Conservation (phyloP, 345 rosid genomes). For the Hypericum perforatum region DNA sequence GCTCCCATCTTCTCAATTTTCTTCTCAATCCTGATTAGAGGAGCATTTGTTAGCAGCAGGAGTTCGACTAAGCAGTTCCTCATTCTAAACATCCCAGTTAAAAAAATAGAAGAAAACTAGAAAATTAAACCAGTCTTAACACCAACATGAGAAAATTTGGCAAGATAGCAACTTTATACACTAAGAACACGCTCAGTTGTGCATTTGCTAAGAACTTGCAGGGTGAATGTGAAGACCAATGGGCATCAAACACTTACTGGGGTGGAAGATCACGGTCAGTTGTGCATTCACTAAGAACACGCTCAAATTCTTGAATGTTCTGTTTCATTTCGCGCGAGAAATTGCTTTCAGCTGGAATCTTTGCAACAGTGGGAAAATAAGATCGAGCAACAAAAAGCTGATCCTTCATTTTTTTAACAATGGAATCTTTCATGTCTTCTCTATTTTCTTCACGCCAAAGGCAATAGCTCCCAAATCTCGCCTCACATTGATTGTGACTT, state of each 20-base stretch:
- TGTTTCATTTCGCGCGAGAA: conserved; percentile 72
- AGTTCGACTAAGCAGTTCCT: neutral
- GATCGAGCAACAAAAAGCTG: conserved; percentile 88
- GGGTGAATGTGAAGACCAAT: neutral
- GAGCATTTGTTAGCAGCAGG: neutral
- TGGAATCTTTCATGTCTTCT: conserved; percentile 69
- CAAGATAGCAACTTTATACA: no score
- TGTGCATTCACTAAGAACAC: conserved; percentile 74
- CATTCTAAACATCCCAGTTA: no score
- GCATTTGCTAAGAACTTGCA: neutral
- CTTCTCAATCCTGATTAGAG: conserved; percentile 47
- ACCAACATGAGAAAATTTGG: no score
- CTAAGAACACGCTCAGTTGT: neutral
- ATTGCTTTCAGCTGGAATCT: conserved; percentile 61
- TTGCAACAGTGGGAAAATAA: conserved; percentile 90
- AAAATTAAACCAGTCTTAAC: no score
- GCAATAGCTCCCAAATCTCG: conserved; percentile 87
- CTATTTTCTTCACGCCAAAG: conserved; percentile 77
- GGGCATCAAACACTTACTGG: conserved; percentile 44
- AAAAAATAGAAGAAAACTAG: no score
- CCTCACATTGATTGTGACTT: conserved; percentile 51
- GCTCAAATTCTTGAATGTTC: conserved; percentile 92
- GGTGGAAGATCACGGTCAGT: conserved; percentile 77
- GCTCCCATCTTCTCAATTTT: conserved; percentile 59
- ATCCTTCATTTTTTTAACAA: conserved; percentile 84